phyloP scores from a whole-genome alignment of 305 asterid genomes.

The Fraxinus ornus region DNA sequence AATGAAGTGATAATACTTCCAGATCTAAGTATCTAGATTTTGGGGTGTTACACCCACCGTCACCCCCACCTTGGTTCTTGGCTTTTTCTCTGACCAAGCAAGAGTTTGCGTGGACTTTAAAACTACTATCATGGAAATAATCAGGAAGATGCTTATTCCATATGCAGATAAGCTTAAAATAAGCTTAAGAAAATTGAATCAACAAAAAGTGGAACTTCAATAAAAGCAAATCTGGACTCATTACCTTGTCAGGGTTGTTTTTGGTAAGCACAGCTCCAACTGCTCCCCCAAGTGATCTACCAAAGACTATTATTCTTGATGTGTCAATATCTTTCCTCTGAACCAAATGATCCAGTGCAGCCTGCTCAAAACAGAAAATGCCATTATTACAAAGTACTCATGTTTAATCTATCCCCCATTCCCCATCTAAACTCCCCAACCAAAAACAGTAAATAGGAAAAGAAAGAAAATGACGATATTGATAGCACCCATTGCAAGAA shows the following conservation, averaged over 20 bases:
- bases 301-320: conserved; percentile 82
- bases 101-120: neutral
- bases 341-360: conserved; percentile 89
- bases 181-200: neutral
- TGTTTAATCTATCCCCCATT: neutral
- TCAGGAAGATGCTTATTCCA: neutral
- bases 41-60: neutral
- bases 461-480: neutral
- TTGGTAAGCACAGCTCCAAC: conserved; percentile 81
- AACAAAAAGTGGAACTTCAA: neutral
- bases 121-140: neutral
- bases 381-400: conserved; percentile 18
- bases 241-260: conserved; percentile 92
- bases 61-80: neutral
- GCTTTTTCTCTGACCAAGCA: neutral
- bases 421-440: neutral
- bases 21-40: too few relatives aligned
- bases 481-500: neutral
- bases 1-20: too few relatives aligned
- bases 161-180: neutral
- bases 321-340: conserved; percentile 93
- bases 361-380: conserved; percentile 43
- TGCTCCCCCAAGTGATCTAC: conserved; percentile 99
- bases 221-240: neutral
- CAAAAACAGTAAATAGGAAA: neutral